These are phyloP conservation scores for Gossypium sturtianum DNA, from an alignment of 345 rosid species.

Conservation along the genomic window DNA sequence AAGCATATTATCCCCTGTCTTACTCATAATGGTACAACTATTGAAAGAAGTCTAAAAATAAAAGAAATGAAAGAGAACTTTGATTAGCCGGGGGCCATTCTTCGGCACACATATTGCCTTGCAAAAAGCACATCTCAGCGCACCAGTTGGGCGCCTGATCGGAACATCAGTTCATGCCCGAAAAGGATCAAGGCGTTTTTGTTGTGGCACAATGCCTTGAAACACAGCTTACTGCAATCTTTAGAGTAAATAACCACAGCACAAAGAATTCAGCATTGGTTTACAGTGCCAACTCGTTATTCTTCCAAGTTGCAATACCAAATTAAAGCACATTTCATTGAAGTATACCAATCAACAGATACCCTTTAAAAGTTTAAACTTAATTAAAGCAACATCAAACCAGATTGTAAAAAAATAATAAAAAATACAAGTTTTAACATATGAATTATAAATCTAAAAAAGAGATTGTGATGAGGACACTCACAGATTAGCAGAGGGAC, in stretches of 20 bases:
- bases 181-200: neutral
- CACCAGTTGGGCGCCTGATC: neutral
- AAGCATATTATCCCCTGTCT: too few species aligned
- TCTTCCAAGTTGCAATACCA: neutral
- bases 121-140: neutral
- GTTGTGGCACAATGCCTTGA: neutral
- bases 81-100: neutral
- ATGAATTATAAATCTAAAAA: neutral
- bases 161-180: neutral
- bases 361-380: neutral
- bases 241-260: neutral
- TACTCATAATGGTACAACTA: too few species aligned
- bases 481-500: constrained; percentile 88
- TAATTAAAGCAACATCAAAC: neutral
- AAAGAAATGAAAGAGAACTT: neutral
- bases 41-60: too few species aligned
- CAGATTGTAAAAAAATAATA: neutral
- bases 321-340: constrained; percentile 1
- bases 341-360: neutral
- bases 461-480: constrained; percentile 12
- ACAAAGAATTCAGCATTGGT: neutral
- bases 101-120: neutral
- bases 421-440: neutral
- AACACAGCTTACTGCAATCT: neutral
- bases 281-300: neutral